Evolutionary conservation across 129 eudicot genomes (phyloP).

Genomic region (Helianthus tuberosus): DNA sequence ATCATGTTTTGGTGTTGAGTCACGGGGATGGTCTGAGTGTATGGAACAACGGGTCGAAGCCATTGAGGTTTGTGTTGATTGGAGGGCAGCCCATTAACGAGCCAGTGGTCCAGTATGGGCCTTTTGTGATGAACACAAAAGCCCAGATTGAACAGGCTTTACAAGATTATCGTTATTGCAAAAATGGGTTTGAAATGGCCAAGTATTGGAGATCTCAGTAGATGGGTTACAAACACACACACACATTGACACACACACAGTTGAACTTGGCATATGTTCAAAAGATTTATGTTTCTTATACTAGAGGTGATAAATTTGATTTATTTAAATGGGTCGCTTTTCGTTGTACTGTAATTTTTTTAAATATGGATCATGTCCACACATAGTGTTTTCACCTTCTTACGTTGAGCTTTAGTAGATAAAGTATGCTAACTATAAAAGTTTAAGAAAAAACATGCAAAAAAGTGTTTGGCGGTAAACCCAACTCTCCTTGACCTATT

Average conservation of each 20-base stretch:
- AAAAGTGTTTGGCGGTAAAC: too few species aligned
- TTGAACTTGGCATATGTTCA: neutral
- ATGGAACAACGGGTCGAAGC: conserved; percentile 70
- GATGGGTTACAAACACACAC: conserved; percentile 4
- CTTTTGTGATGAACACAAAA: conserved; percentile 97
- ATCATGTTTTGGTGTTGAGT: conserved; percentile 71
- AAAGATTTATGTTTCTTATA: neutral
- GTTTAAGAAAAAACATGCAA: too few species aligned
- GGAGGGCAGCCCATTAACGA: conserved; percentile 85
- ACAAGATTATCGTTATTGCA: conserved; percentile 68
- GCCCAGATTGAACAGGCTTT: conserved; percentile 74
- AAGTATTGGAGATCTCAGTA: conserved; percentile 77
- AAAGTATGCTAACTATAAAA: neutral
- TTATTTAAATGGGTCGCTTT: neutral
- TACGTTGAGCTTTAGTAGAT: neutral
- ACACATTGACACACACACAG: conserved; percentile 2
- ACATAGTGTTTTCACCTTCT: neutral
- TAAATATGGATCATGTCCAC: neutral
- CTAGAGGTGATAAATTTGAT: neutral
- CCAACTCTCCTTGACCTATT: too few species aligned
- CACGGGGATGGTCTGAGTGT: conserved; percentile 80
- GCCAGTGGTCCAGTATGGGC: conserved; percentile 89
- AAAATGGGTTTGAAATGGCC: conserved; percentile 93
- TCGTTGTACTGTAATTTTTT: neutral
- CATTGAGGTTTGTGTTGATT: conserved; percentile 64